Evolutionary conservation across 805 yeast genomes (phyloP).

Genomic region (Yarrowia divulgata): DNA sequence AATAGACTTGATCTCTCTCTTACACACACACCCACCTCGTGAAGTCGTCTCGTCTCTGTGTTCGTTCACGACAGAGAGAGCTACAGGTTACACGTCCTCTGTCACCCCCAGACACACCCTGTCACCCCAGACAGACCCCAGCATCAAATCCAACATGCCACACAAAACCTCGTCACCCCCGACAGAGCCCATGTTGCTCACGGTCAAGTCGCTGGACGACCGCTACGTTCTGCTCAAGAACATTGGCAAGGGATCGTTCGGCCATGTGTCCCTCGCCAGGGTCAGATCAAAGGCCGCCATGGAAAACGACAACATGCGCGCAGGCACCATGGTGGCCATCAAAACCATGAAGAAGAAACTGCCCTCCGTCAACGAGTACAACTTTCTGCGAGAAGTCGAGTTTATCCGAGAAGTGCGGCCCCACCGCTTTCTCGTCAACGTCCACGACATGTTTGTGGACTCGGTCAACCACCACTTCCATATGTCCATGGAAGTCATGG

Average conservation of each 20-base stretch:
- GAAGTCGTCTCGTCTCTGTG: neutral
- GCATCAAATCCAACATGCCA: neutral
- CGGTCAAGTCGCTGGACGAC: conserved; percentile 32
- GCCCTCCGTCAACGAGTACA: conserved; percentile 61
- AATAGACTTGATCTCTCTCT: neutral
- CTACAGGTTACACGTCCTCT: neutral
- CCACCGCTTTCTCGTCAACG: conserved; percentile 74
- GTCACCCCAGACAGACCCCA: neutral
- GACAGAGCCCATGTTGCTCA: conserved; percentile 11
- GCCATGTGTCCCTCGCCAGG: conserved; percentile 43
- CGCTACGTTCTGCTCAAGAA: conserved; percentile 41
- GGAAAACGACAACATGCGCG: neutral
- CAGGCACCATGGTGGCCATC: conserved; percentile 65
- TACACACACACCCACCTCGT: neutral
- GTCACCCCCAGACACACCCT: neutral
- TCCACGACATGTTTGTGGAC: conserved; percentile 83
- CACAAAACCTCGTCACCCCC: neutral
- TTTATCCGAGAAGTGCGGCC: conserved; percentile 62
- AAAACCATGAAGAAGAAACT: conserved; percentile 74
- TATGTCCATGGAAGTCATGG: conserved; percentile 89
- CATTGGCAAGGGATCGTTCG: conserved; percentile 48
- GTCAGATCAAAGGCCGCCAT: conserved; percentile 21
- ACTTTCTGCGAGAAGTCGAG: conserved; percentile 52
- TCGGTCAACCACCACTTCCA: conserved; percentile 64
- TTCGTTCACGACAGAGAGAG: neutral